Evolutionary conservation across 1,139 yeast species (phyloP).

Genomic region (Candida dubliniensis): DNA sequence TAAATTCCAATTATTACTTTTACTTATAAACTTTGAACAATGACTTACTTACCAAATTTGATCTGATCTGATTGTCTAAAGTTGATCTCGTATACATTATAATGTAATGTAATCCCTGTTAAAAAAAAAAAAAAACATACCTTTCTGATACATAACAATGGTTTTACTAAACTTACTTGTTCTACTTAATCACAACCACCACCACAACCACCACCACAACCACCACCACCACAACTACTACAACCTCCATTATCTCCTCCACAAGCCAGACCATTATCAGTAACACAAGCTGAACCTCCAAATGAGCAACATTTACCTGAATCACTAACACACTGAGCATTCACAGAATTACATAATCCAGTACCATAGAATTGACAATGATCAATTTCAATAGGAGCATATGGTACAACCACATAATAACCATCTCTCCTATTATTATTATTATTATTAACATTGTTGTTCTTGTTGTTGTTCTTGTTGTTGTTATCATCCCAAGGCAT

Average conservation of each 20-base stretch:
- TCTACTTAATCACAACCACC: too few relatives aligned
- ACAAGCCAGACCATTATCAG: not conserved
- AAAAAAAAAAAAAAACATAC: too few relatives aligned
- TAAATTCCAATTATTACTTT: too few relatives aligned
- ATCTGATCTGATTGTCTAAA: too few relatives aligned
- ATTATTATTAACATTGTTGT: too few relatives aligned
- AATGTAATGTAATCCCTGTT: too few relatives aligned
- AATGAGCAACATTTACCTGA: not conserved
- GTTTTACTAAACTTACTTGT: too few relatives aligned
- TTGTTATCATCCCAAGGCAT: constrained; percentile 2
- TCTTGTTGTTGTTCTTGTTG: too few relatives aligned
- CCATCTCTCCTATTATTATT: not conserved
- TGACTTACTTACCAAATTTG: too few relatives aligned
- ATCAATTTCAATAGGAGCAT: not conserved
- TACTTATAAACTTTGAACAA: too few relatives aligned
- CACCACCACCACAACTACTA: not conserved
- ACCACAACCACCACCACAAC: not conserved
- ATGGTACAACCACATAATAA: not conserved
- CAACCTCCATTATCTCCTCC: not conserved
- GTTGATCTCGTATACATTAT: too few relatives aligned
- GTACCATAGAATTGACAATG: not conserved
- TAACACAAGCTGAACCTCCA: not conserved
- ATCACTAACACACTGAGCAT: not conserved
- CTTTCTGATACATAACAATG: too few relatives aligned
- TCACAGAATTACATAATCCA: not conserved